Percentiles rank a stretch among this genome's conserved stretches.
Evolutionary conservation across 2,329 filamentous ascomycete species (phyloP).

Genomic region (Onygena corvina): DNA sequence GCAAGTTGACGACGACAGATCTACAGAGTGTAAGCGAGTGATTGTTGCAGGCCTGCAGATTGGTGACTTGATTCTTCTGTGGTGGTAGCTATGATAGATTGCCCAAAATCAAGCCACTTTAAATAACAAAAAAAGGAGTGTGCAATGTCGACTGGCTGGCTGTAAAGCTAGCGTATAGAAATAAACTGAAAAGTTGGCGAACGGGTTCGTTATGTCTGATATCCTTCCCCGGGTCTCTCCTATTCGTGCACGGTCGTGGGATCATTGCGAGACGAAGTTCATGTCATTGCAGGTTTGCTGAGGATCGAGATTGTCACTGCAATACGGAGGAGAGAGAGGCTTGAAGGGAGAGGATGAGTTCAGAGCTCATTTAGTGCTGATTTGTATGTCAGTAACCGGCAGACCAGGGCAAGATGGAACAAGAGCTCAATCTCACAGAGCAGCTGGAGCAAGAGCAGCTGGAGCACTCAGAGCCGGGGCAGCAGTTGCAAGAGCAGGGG

Average conservation of each 20-base stretch:
- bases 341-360: background rate
- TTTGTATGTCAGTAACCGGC: background rate
- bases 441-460: conserved; percentile 31
- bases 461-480: conserved; percentile 30
- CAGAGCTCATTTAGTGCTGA: background rate
- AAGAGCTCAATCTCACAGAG: conserved; percentile 22
- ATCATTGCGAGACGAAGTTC: background rate
- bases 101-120: background rate
- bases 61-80: conserved; percentile 5
- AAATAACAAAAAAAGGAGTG: background rate
- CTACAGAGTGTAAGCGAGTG: background rate
- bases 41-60: conserved; percentile 7
- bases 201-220: background rate
- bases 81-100: background rate
- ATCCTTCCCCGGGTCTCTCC: background rate
- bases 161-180: background rate
- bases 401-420: conserved; percentile 3
- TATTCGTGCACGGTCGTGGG: background rate
- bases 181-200: background rate
- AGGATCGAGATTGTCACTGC: background rate
- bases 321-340: background rate
- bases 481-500: conserved; percentile 34
- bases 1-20: background rate
- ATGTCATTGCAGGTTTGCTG: background rate
- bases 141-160: background rate